Conservation (phyloP, 208 protist species). For the Angomonas desouzai region DNA sequence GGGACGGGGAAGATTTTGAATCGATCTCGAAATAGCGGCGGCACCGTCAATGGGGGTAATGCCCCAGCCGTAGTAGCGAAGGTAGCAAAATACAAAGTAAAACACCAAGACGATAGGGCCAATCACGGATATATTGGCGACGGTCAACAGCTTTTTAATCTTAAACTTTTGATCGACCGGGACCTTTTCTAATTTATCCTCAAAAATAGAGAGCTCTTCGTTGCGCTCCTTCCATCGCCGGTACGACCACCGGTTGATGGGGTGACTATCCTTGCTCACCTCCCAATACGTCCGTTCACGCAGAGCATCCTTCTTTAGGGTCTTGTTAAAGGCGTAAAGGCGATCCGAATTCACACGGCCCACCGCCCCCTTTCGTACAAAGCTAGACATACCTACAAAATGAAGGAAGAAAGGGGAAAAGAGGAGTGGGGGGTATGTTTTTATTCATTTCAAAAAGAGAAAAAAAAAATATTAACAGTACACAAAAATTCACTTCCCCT, state of each 20-base stretch:
- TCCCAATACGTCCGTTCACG: conserved; percentile 76
- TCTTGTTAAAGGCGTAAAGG: conserved; percentile 81
- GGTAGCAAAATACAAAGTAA: conserved; percentile 74
- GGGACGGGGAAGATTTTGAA: conserved; percentile 75
- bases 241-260: conserved; percentile 78
- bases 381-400: conserved; percentile 38
- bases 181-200: conserved; percentile 70
- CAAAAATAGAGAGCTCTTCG: conserved; percentile 75
- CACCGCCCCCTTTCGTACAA: conserved; percentile 43
- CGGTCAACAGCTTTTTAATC: conserved; percentile 78
- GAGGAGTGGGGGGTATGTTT: too few species aligned
- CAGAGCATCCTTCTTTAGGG: conserved; percentile 71
- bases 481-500: too few species aligned
- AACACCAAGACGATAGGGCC: conserved; percentile 56
- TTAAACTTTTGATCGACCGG: conserved; percentile 85
- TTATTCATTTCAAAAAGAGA: not conserved
- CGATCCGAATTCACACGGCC: conserved; percentile 64
- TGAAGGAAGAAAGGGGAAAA: not conserved
- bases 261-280: conserved; percentile 74
- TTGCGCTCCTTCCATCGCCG: conserved; percentile 68
- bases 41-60: conserved; percentile 74
- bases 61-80: conserved; percentile 54
- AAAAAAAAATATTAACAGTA: conserved; percentile 5
- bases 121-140: conserved; percentile 70
- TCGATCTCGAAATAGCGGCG: conserved; percentile 49